Evolutionary conservation across 352 stramenopile genomes (phyloP), one percentile per base, ranked within the genome.

Genomic region (Achlya hypogyna): DNA sequence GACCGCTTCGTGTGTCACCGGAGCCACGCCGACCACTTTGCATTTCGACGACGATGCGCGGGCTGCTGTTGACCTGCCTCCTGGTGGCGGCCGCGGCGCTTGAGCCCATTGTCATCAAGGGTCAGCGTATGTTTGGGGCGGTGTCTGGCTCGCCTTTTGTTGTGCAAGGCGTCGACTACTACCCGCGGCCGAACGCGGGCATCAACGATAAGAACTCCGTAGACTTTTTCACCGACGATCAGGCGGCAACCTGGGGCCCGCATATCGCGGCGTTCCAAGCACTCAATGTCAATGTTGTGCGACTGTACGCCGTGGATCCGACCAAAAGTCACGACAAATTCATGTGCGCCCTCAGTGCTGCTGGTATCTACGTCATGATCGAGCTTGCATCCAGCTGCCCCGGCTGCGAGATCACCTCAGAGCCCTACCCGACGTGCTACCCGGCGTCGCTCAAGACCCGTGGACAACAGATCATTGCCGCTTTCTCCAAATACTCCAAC

Each of bases 401-500:
- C 16, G 77, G 75, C 35, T 89, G 80, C 49, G 78, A 84, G 69
- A 89, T 89, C 74, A 87, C 79, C 27, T 35, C 72, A 4, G 78
- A 84, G 25, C 25, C 66, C 28, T 69, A 73, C 18, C 79, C 79
- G 1, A 63, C 70, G 1, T 89, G 81, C 43, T 89, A 89, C 67
- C 78, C 79, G 0, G 71, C 76, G 25, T 78, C 75, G 16, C 81
- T 90, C 70, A 93, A 93, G 74, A 51, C 63, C 20, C 77, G 83
- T 35, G 86, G 84, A 23, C 77, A 91, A 62, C 72, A 75, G 45
- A 90, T 95, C 70, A 91, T 95, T 60, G 67, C 75, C 38, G 65
- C 83, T 43, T 93, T 95, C 71, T 65, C 83, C 20, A 81, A 86
- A 63, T 95, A 87, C 68, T 72, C 78, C 71, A 95, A 95, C 63